A percentile compares a stretch with the other conserved stretches of the same genome.
phyloP scores from a whole-genome alignment of 495 filamentous ascomycete species.

The Penicillium coprophilum region DNA sequence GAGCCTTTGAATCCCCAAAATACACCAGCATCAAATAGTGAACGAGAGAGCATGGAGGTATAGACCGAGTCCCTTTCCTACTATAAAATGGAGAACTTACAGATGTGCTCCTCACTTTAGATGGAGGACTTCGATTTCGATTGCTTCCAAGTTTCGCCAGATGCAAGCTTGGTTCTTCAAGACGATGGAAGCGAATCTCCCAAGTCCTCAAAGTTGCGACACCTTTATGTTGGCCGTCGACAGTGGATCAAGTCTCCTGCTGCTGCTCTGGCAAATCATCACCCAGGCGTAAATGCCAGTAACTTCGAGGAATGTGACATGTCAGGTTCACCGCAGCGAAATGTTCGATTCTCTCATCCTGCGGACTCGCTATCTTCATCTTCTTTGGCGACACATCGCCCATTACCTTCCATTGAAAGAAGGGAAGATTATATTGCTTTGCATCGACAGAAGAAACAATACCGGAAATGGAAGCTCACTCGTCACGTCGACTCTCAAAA shows the following conservation, averaged over 20 bases:
- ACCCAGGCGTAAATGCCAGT: background rate
- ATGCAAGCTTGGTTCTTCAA: background rate
- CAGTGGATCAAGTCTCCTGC: constrained; percentile 5
- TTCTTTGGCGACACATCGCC: constrained; percentile 1
- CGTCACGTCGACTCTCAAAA: constrained; percentile 8
- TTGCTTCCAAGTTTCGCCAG: constrained; percentile 20
- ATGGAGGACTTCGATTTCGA: constrained; percentile 12
- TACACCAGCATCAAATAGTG: constrained; percentile 27
- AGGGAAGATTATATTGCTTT: constrained; percentile 16
- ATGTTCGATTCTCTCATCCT: constrained; percentile 22
- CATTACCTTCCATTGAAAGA: constrained; percentile 17
- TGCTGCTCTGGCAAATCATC: background rate
- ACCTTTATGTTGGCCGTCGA: constrained; percentile 9
- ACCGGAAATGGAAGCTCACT: constrained; percentile 23
- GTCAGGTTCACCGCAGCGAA: constrained; percentile 4
- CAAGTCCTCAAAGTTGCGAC: constrained; percentile 4
- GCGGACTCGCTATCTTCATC: background rate
- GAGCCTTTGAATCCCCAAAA: constrained; percentile 26
- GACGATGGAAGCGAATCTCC: background rate
- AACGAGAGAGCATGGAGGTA: constrained; percentile 6
- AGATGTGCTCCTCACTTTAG: constrained; percentile 11
- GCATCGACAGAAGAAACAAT: constrained; percentile 20
- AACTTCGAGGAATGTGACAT: background rate
- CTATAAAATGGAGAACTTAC: constrained; percentile 8
- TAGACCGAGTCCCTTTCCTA: background rate